Evolutionary conservation across 768 basidiomycete genomes (phyloP).

Genomic region (Obba rivulosa): DNA sequence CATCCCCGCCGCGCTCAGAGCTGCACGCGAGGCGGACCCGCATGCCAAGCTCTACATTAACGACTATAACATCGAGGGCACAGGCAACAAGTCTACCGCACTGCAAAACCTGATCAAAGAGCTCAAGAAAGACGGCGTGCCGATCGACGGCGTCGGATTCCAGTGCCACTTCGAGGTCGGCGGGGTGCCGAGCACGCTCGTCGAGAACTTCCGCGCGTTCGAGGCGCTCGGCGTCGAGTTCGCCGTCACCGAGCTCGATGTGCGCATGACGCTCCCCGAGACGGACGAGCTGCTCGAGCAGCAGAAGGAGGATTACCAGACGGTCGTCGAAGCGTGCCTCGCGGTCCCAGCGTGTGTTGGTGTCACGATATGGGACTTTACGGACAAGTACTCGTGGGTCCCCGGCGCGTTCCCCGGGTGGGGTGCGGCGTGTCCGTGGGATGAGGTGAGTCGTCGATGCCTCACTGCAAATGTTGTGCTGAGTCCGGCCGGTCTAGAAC

Average conservation of each 20-base stretch:
- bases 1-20: conserved; percentile 44
- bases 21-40: conserved; percentile 51
- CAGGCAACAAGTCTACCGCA: conserved; percentile 49
- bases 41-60: conserved; percentile 52
- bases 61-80: conserved; percentile 31
- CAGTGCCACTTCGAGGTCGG: conserved; percentile 60
- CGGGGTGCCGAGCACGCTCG: conserved; percentile 41
- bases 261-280: conserved; percentile 51
- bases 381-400: conserved; percentile 36
- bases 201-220: conserved; percentile 45
- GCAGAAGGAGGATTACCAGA: conserved; percentile 54
- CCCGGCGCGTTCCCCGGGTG: conserved; percentile 28
- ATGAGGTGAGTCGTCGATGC: conserved; percentile 14
- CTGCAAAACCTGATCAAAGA: conserved; percentile 47
- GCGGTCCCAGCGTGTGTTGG: conserved; percentile 31
- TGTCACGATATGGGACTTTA: conserved; percentile 39
- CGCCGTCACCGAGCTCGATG: conserved; percentile 66
- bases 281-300: conserved; percentile 44
- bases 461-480: too few species aligned
- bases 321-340: conserved; percentile 49
- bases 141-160: conserved; percentile 59
- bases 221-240: conserved; percentile 60
- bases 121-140: conserved; percentile 41
- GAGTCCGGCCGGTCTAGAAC: conserved; percentile 11
- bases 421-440: conserved; percentile 27